These are phyloP conservation scores for Termitomyces sp. DNA, from an alignment of 1,284 basidiomycete genomes.

Conservation along the genomic window DNA sequence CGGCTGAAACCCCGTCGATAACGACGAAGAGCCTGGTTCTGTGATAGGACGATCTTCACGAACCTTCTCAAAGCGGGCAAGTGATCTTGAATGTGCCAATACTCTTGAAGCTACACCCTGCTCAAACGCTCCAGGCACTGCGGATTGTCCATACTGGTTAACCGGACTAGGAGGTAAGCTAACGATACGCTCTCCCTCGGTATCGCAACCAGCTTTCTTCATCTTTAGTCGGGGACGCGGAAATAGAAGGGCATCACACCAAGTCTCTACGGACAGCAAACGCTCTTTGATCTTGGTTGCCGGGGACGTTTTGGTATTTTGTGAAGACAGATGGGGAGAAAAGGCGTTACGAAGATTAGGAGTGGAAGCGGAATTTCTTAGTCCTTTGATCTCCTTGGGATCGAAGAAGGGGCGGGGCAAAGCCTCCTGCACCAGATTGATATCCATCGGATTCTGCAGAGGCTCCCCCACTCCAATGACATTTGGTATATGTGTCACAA, in stretches of 20 bases:
- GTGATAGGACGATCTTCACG: neutral
- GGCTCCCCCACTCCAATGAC: slow-evolving; percentile 10
- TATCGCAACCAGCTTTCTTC: slow-evolving; percentile 21
- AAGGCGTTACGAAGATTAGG: slow-evolving; percentile 47
- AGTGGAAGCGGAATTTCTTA: slow-evolving; percentile 54
- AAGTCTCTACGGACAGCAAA: slow-evolving; percentile 69
- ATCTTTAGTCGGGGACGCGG: slow-evolving; percentile 66
- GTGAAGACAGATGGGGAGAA: neutral
- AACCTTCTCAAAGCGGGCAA: slow-evolving; percentile 27
- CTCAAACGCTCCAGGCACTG: slow-evolving; percentile 10
- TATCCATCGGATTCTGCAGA: slow-evolving; percentile 4
- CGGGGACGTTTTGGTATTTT: neutral
- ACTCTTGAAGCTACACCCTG: slow-evolving; percentile 31
- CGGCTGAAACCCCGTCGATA: neutral
- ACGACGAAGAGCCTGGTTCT: neutral
- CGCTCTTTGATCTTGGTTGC: slow-evolving; percentile 43
- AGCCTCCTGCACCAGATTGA: neutral
- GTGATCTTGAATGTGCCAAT: slow-evolving; percentile 44
- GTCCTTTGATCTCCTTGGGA: slow-evolving; percentile 12
- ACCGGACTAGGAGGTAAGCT: slow-evolving; percentile 49
- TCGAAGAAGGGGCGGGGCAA: neutral
- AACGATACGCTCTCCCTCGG: slow-evolving; percentile 34
- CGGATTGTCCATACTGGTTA: slow-evolving; percentile 15
- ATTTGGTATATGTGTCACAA: slow-evolving; percentile 18
- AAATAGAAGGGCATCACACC: slow-evolving; percentile 74